Evolutionary conservation across 176 grass and related monocot species (phyloP).

Genomic region (Carex pumila): DNA sequence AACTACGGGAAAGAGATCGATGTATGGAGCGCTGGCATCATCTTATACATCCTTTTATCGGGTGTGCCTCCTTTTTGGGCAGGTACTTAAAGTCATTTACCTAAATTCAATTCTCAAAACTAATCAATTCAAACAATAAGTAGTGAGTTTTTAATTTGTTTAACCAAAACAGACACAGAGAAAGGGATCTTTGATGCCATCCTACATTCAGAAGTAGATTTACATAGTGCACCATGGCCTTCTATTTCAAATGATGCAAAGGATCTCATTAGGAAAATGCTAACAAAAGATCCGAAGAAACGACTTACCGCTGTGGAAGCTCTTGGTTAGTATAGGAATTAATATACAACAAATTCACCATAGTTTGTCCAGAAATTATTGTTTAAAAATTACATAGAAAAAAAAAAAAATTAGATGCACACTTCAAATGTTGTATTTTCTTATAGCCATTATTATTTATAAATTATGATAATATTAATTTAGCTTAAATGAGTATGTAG

Average conservation of each 20-base stretch:
- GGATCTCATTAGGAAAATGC: constrained; percentile 60
- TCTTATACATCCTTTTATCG: constrained; percentile 72
- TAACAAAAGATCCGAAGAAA: constrained; percentile 34
- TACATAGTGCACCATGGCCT: constrained; percentile 43
- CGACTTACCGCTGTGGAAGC: constrained; percentile 64
- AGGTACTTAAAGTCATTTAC: constrained; percentile 26
- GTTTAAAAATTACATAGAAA: background rate
- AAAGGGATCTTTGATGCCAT: constrained; percentile 69
- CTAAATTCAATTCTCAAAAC: constrained; percentile 6
- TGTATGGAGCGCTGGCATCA: constrained; percentile 77
- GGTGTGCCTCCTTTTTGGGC: constrained; percentile 62
- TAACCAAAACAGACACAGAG: constrained; percentile 51
- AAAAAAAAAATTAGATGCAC: background rate
- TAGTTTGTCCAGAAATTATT: background rate
- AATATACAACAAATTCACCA: background rate
- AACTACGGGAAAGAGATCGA: constrained; percentile 81
- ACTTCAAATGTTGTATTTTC: background rate
- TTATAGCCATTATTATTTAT: background rate
- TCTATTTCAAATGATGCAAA: constrained; percentile 65
- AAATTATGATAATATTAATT: constrained; percentile 1
- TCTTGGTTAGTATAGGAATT: constrained; percentile 31
- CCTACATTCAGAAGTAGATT: constrained; percentile 25
- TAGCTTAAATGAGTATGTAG: constrained; percentile 20
- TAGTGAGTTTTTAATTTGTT: constrained; percentile 5
- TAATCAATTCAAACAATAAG: constrained; percentile 1